Evolutionary conservation across 1,284 basidiomycete species (phyloP), one percentile per base, ranked within the genome.

Genomic region (Inonotus hispidus): DNA sequence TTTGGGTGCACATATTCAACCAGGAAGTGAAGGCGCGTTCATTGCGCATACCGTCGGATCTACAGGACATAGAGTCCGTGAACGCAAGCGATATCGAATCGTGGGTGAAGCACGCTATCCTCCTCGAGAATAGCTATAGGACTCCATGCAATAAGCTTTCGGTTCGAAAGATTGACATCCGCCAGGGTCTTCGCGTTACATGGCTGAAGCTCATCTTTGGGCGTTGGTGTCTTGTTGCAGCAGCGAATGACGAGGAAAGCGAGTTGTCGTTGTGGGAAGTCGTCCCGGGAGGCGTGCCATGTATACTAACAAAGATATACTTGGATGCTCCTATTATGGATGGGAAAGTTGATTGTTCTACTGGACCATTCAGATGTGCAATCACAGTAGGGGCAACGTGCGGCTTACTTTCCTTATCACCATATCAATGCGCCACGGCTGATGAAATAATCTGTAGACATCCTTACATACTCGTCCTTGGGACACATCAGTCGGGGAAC

Each of bases 261-360:
- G 47, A 27, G 6, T 8, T 49, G 23, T 21, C 47, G 13, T 4
- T 49, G 13, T 49, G 47, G 23, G 23, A 25, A 25, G 27, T 49
- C 21, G n/a, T 7, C 13, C 23, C 47, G 16, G 23, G 25, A 4
- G 19, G n/a, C 6, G 7, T 21, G 47, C 1, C 16, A 13, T 8
- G 11, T 3, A 19, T 10, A 16, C 32, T 21, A 14, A 38, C 32
- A 10, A 45, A 41, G 37, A 35, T 21, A 10, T 21, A 38, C 41
- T 19, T 60, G 37, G 23, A 50, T 27, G 59, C 50, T 3, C 59
- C 59, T 5, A 53, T 60, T 6, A 54, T 60, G 37, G 59, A 60
- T 37, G 59, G 59, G 27, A 35, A 58, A 23, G 37, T 60, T 6
- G 53, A 60, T 23, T 54, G 55, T n/a, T 25, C n/a, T 11, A 10